Conservation (phyloP, 805 yeast species). For the Wickerhamiella domercqiae region DNA sequence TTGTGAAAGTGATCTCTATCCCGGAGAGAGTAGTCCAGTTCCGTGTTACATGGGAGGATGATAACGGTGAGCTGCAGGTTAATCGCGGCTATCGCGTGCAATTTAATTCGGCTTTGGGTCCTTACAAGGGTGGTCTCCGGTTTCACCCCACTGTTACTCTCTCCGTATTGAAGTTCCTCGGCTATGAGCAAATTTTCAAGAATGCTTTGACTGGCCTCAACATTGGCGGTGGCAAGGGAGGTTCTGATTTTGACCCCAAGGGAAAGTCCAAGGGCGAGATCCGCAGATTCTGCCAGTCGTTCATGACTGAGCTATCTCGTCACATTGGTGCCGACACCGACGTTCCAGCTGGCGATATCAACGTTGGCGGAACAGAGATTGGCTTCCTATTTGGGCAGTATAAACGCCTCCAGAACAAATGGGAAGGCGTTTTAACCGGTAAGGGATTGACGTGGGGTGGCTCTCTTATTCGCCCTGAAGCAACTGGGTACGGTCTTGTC, state of each 20-base stretch:
- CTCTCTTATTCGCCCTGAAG: slow-evolving; percentile 96
- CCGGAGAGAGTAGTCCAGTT: slow-evolving; percentile 95
- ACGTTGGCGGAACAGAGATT: slow-evolving; percentile 93
- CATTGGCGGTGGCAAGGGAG: slow-evolving; percentile 99
- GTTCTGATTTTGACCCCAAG: slow-evolving; percentile 95
- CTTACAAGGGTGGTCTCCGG: slow-evolving; percentile 97
- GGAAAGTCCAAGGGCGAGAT: slow-evolving; percentile 85
- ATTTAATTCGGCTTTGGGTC: slow-evolving; percentile 96
- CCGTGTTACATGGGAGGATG: slow-evolving; percentile 98
- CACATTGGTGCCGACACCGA: slow-evolving; percentile 96
- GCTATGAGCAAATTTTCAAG: slow-evolving; percentile 97
- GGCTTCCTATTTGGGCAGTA: slow-evolving; percentile 95
- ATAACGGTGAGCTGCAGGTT: slow-evolving; percentile 77
- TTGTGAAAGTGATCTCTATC: slow-evolving; percentile 75
- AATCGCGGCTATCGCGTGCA: slow-evolving; percentile 98
- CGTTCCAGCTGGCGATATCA: slow-evolving; percentile 99
- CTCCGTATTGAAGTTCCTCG: slow-evolving; percentile 88
- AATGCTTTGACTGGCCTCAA: slow-evolving; percentile 92
- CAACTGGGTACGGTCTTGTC: slow-evolving; percentile 95
- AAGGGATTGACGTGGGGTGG: slow-evolving; percentile 99
- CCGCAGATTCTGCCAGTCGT: slow-evolving; percentile 90
- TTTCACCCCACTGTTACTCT: slow-evolving; percentile 95
- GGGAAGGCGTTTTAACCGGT: slow-evolving; percentile 97
- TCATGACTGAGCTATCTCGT: slow-evolving; percentile 90
- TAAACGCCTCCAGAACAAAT: slow-evolving; percentile 77